Base-by-base conservation (phyloP, 2,329 filamentous ascomycete genomes). In the Apiospora arundinis region DNA sequence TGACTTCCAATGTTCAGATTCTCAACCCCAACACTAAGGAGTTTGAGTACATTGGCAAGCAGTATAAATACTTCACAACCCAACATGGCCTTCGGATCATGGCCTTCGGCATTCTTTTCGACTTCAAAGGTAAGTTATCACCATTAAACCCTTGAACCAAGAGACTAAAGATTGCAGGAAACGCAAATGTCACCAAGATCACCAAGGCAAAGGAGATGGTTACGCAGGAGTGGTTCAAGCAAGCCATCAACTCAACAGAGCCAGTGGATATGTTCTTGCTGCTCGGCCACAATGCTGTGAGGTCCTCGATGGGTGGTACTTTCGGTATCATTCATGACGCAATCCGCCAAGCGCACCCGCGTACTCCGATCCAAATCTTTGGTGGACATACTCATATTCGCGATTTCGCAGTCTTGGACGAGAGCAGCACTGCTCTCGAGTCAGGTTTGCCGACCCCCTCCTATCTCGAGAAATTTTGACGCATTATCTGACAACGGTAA, bases 101-200 rank as follows among this genome's bases (percentile, higher is more conserved):
- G 68, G 93, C 95, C 0, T 95, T 99, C 80, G 96, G 96, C 1
- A 98, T 99, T 81, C 84, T 99, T 3, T 99, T 98, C 81, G 92
- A 99, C 82, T 99, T 99, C 77, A 93, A 84, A 81, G 9, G 72
- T 86, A 92, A 42, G 90, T 87, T 52, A 86, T 85, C 42, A 88
- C 89, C 11, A 83, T 67, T n/a, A 21, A 1, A 28, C 11, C 91
- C 91, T n/a, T 97, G 97, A 80, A 92, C 92, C 56, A 40, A 83
- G 4, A 79, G 81, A 37, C 82, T 86, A 83, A 78, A 85, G n/a
- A 82, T 70, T 87, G 69, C 82, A 92, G 78, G 75, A 81, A 96
- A 97, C 80, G 98, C 98, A 80, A 97, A 93, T 0, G 85, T 94
- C 4, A 93, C 98, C 0, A 91, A 94, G 75, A 2, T 92, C 90